Base-by-base conservation (phyloP, 2,329 filamentous ascomycete species). In the Ophiostoma angusticollis region DNA sequence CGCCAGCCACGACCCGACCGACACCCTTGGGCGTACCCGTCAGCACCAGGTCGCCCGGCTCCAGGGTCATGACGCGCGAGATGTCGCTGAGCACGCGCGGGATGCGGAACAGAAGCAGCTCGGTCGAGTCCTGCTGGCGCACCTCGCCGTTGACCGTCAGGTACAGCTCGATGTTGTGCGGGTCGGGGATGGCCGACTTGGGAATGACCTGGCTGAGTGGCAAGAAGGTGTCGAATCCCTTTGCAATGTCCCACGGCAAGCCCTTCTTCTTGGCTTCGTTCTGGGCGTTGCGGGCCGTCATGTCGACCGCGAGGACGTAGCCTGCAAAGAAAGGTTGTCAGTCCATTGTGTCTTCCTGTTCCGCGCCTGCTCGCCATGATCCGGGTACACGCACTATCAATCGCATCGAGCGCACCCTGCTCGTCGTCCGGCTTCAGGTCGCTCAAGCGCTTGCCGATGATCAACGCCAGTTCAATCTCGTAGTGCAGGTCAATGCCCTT, bases 11-110 rank as follows among this genome's bases (percentile, higher is more conserved):
- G 2, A 94, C 86, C 16, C 78, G 70, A 1, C 91, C 91, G 2
- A 98, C 91, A 11, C 91, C 91, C 64, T 95, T 95, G 35, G 91
- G 91, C 36, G 91, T 98, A 14, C 91, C 91, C n/a, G 91, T 98
- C 50, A 98, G 64, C 35, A 98, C 77, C 53, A 98, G 78, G 59
- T 98, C 91, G 35, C 89, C 91, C 53, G 82, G 75, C 60, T 93
- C 80, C 43, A 98, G 68, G 8, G 85, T 86, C 86, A 96, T 95
- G 42, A 96, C 87, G 57, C 80, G 80, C 48, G 84, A 91, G 55
- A 98, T 93, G 63, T 95, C 86, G 53, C 80, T 83, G 54, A 98
- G 60, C 47, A 93, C 78, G 50, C 84, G 70, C 17, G 89, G 87
- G 53, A 98, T 91, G 42, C 74, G 72, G 69, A 93, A 94, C 43